Base-by-base conservation (phyloP, 306 rosid species). In the Rosa multiflora region DNA sequence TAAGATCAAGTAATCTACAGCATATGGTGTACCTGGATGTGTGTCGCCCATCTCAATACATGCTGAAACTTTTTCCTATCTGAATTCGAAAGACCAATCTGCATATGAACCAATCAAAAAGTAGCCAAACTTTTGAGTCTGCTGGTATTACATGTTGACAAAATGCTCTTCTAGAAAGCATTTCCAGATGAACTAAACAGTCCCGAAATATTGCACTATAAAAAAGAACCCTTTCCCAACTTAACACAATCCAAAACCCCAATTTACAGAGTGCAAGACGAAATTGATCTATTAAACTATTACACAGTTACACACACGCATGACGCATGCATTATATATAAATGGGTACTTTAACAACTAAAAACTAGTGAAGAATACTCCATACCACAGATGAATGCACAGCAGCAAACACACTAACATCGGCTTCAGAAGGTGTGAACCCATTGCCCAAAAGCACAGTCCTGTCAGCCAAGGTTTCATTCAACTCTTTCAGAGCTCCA, bases 21-120 rank as follows among this genome's bases (percentile, higher is more conserved):
- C 40, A 80, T 14, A 18, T 55, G 82, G 53, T 75, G 59, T 88
- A 96, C 98, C 92, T 96, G 98, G 83, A 93, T 89, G 85, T 89
- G 89, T 82, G 89, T 96, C 51, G 83, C 32, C 98, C 99, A 96
- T 90, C 99, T 93, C 81, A 93, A 39, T 21, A 93, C 79, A 85
- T 96, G 93, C 9, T 89, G 89, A 73, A 93, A 82, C 71, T 88
- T 87, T 70, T 88, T 87, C 82, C 80, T 88, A 75, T 88, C 87
- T 18, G 88, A 59, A 15, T 82, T 86, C 35, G 91, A 72, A 85
- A 95, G 91, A 73, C 84, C 88, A 88, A 80, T 81, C 99, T 96
- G 90, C 84, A 77, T 83, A 78, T 74, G 83, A 87, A 75, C 74
- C 88, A 83, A 87, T 82, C 53, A 67, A 83, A 62, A 77, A 66